Evolutionary conservation across 352 stramenopile species (phyloP).

Genomic region (Detonula confervacea): DNA sequence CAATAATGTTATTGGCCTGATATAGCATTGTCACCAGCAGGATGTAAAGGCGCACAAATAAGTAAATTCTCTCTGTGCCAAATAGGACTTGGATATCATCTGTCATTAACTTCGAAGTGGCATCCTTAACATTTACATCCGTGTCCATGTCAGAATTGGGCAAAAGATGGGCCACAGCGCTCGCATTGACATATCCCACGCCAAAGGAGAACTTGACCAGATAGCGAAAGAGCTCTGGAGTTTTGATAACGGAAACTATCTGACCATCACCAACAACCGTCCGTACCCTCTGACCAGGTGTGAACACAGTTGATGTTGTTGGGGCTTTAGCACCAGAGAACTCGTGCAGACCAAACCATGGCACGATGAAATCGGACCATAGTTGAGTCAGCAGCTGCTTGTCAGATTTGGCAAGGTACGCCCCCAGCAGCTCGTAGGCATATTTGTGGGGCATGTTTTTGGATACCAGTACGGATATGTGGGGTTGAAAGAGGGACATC

Average conservation of each 20-base stretch:
- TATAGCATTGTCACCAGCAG: conserved; percentile 66
- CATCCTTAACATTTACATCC: conserved; percentile 9
- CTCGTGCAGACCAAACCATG: conserved; percentile 72
- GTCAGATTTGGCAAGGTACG: conserved; percentile 38
- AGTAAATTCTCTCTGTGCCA: conserved; percentile 77
- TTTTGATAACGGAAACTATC: conserved; percentile 59
- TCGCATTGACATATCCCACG: conserved; percentile 60
- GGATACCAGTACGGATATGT: conserved; percentile 61
- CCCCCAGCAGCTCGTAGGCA: conserved; percentile 60
- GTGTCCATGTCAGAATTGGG: conserved; percentile 43
- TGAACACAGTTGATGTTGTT: conserved; percentile 12
- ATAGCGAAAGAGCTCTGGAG: conserved; percentile 52
- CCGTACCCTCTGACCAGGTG: conserved; percentile 65
- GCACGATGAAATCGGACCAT: conserved; percentile 80
- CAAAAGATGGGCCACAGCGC: conserved; percentile 67
- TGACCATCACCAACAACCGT: conserved; percentile 77
- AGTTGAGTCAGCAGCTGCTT: conserved; percentile 63
- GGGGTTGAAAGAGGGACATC: conserved; percentile 68
- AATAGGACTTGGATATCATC: conserved; percentile 76
- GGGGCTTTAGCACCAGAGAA: background rate
- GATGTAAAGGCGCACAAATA: conserved; percentile 78
- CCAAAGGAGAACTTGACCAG: conserved; percentile 77
- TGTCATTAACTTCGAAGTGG: conserved; percentile 44
- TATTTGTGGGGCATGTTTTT: conserved; percentile 64
- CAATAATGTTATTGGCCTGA: conserved; percentile 47